Evolutionary conservation across 2,329 filamentous ascomycete species (phyloP), one percentile per base, ranked within the genome.

Genomic region (Trichoderma aggressivum): DNA sequence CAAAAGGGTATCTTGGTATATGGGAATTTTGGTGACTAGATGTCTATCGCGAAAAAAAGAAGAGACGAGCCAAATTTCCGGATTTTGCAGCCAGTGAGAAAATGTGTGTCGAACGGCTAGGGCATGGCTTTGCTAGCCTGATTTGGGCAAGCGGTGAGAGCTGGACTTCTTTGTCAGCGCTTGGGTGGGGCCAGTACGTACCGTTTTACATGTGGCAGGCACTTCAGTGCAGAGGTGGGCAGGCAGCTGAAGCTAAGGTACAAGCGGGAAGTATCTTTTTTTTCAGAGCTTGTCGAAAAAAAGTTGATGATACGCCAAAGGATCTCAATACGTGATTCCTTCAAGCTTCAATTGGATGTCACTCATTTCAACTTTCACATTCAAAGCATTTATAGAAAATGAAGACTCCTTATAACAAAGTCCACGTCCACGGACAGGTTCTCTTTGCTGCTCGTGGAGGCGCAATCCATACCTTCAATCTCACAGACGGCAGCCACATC

Each of bases 371-470:
- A 43, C 10, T 59, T 7, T 14, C 11, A 21, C 58, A 60, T 47
- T 47, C 30, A 7, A n/a, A 24, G 28, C 24, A 26, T 12, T 68
- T 8, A 39, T 39, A 32, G 34, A 78, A 74, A n/a, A 84, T 86
- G 81, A 81, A 81, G 73, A 78, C 87, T 71, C 90, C 91, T n/a
- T 92, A 92, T 76, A 91, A 91, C 75, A 87, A 88, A 75, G 80
- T 93, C 60, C 84, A 85, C 74, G 85, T 81, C 43, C 82, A 82
- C 72, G 86, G 86, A 59, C 80, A 86, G 74, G 81, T 92, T 24
- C 80, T 98, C 21, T 86, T 97, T 75, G 92, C 91, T 47, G 92
- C 93, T 30, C 90, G 90, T 72, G 93, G 93, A 16, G 87, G 90
- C 61, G 88, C 86, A 75, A 88, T 98, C 68, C 87, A 93, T 77